These are phyloP conservation scores for Yarrowia osloensis DNA, from an alignment of 805 yeast genomes.

Conservation along the genomic window DNA sequence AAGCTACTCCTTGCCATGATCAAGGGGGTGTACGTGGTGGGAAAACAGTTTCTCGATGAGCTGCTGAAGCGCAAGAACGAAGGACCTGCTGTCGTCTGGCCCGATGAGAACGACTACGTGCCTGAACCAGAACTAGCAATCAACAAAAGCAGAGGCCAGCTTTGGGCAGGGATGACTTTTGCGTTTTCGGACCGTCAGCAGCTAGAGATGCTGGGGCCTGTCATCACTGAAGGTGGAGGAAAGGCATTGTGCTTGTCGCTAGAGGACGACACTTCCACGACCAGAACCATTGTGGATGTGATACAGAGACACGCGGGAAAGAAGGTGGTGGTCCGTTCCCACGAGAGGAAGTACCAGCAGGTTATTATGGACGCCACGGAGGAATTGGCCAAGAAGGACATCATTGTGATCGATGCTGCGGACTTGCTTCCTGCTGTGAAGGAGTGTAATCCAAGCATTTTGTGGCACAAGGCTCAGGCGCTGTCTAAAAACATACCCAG, in stretches of 20 bases:
- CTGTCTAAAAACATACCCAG: background rate
- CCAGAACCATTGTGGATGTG: background rate
- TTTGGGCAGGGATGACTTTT: conserved; percentile 39
- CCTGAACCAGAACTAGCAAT: conserved; percentile 34
- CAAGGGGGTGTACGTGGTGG: conserved; percentile 41
- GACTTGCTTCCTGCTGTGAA: conserved; percentile 12
- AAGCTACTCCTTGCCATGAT: conserved; percentile 43
- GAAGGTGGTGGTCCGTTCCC: background rate
- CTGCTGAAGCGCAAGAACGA: conserved; percentile 33
- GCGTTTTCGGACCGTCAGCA: conserved; percentile 38
- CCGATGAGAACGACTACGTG: conserved; percentile 37
- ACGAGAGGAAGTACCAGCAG: conserved; percentile 10
- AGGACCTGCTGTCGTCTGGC: conserved; percentile 33
- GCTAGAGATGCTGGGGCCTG: conserved; percentile 36
- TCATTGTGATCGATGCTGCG: conserved; percentile 1
- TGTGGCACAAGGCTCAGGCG: background rate
- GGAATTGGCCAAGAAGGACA: background rate
- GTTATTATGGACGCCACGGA: background rate
- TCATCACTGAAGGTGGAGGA: conserved; percentile 40
- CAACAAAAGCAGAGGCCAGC: conserved; percentile 34
- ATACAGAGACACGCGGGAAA: background rate
- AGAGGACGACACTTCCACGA: conserved; percentile 10
- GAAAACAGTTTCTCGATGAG: conserved; percentile 36
- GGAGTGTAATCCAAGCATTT: background rate
- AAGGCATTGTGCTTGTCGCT: background rate